Evolutionary conservation across 805 yeast genomes (phyloP), one percentile per base, ranked within the genome.

Genomic region (Teunomyces aglyptinius): DNA sequence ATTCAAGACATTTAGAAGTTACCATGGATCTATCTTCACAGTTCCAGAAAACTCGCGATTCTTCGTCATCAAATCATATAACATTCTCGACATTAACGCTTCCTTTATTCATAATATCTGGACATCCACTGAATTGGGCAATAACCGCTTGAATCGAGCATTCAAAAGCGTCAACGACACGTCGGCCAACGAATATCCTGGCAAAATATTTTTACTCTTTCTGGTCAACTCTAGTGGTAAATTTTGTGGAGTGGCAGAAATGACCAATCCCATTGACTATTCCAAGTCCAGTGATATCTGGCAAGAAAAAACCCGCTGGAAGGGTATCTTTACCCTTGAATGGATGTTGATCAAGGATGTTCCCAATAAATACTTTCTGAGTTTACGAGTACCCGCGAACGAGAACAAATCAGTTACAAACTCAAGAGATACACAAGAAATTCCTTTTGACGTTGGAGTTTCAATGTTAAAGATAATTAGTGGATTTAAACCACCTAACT

Each of bases 351-450:
- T 76, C 6, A 76, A 77, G 53, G 81, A 81, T 50, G 67, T 82
- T 5, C 76, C 78, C 36, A 80, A 81, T 54, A 66, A 62, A 33
- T 56, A 56, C 43, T 70, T 82, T 44, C 75, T 73, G 47, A 75
- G 71, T 48, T 64, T 81, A 44, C 60, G 64, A 44, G 67, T 77
- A 5, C 70, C 75, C 3, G 54, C 65, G 22, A 78, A 80, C 53
- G 81, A 75, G 22, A 64, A 65, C 47, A 70, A 72, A 55, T 77
- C 83, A 1, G 80, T 82, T 1, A 77, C 84, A 1, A 73, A 76
- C 51, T 80, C 85, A 15, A 73, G 86, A 53, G 86, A 82, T 54
- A 78, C 85, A 0, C 85, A 81, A 58, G 83, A 78, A 47, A 53
- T 81, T 16, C 82, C 85, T 1, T 65, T 64, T 42, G 71, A 68